Base-by-base conservation (phyloP, 495 filamentous ascomycete genomes). In the Astrothelium macrocarpum region DNA sequence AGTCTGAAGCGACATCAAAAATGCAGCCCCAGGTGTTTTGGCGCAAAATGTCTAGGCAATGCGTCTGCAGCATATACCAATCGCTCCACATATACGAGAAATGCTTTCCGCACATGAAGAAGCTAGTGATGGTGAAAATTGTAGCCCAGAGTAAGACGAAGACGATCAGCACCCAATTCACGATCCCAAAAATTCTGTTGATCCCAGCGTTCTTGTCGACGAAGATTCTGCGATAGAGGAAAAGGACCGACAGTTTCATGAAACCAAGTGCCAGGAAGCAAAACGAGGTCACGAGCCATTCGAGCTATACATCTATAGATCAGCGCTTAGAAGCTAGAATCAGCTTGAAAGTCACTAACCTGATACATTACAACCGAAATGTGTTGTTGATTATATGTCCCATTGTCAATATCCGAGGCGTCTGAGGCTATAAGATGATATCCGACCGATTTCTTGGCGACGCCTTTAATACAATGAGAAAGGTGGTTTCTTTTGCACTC, bases 51-150 rank as follows among this genome's bases (percentile, higher is more conserved):
- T 56, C 25, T 16, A 56, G 20, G 16, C 49, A 56, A 20, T 56
- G 20, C 11, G 49, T 56, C 49, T 56, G 2, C 23, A 29, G 7
- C 7, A 56, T 3, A 29, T 56, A 56, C 49, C 49, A 56, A 29
- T 29, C 16, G 25, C 49, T 56, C 49, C 49, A 56, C n/a, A 29
- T 29, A 16, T 56, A 56, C 49, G 49, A 56, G 25, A 56, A 56
- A 29, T 56, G 49, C 25, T 56, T 56, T 25, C 49, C 49, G 25
- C 49, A 56, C 49, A 56, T 56, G 49, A 56, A 56, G 49, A 56
- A 56, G 49, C 49, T 56, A 29, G 5, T 56, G 7, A 56, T 20
- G 29, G 49, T 3, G 25, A 56, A 56, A 3, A 56, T 20, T 12
- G 25, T 16, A 26, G 49, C 29, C 49, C 49, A 56, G 3, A 56